Base-by-base conservation (phyloP, 164 flowering plant species). In the Warburgia ugandensis region DNA sequence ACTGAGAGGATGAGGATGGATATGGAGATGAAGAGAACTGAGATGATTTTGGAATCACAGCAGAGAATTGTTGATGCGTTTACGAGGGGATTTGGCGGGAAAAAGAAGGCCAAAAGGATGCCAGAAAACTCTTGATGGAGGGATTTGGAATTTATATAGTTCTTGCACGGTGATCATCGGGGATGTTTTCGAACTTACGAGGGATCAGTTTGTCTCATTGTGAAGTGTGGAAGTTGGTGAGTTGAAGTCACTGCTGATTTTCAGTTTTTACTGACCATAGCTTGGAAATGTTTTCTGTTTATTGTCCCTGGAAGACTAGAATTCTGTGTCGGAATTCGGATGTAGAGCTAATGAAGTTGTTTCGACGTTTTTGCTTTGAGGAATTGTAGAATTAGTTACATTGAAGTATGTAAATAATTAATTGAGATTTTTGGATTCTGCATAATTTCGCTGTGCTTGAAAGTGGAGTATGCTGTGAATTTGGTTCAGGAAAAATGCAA, bases 1-100 rank as follows among this genome's bases (percentile, higher is more conserved):
- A 71, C 76, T 36, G 90, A 82, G 56, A 66, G 66, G 51, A 68
- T 62, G 74, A 50, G 86, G 37, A 82, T 87, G 86, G 87, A 84
- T 54, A 77, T 78, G 81, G 90, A 82, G 68, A 47, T 71, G 76
- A 81, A 80, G 71, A 56, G 81, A 30, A 77, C 68, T 13, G 73
- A 84, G 69, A 65, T 82, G 86, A 65, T 84, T 22, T 58, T 80
- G 0, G 78, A 84, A 32, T 77, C 90, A 0, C 87, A 82, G 54
- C 75, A 63, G 29, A 67, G 60, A 69, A 76, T 84, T 47, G 73
- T 78, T 13, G 90, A 77, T 42, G 76, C 84, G 4, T 78, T 84
- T 51, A 30, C 66, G 2, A 67, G 65, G 36, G 84, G 73, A 35
- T 43, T 77, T 33, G 22, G 49, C 19, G 73, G 51, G 52, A 66